Evolutionary conservation across 768 basidiomycete genomes (phyloP), one percentile per base, ranked within the genome.

Genomic region (Hydnomerulius pinastri): DNA sequence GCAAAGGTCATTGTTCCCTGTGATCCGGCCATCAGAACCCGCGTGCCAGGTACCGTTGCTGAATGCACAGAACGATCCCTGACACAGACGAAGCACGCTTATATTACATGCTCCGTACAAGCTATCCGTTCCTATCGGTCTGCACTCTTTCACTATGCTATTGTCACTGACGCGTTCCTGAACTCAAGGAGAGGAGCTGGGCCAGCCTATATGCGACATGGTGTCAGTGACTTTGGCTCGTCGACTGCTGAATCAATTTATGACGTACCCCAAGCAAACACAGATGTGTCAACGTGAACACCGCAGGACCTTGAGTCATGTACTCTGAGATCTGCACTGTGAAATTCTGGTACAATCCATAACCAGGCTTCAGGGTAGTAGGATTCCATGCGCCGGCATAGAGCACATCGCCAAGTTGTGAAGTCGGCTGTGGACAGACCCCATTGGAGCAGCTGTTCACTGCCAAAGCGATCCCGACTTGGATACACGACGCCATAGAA

Each of bases 301-400:
- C 59, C 0, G 46, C 62, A 36, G 10, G 18, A 7, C 55, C 57
- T 15, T 50, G 39, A 4, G 47, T 48, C 36, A 53, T 27, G 29
- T 64, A 53, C 25, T 54, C 48, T 12, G 38, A 40, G 27, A 53
- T 35, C 29, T 45, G 35, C 28, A 58, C 45, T 7, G 55, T 55
- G 17, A 65, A 57, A 47, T 56, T 64, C 30, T 57, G 57, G 40
- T 66, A 64, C 47, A 36, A 49, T 27, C 54, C 60, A 4, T 49
- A 21, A 6, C 33, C 43, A 21, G 47, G 44, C 4, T 23, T 24
- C 10, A 42, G 21, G 27, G 37, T 48, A n/a, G 25, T 5, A 11
- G 50, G 58, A 8, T 53, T 39, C 56, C 53, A 60, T 6, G 49
- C 32, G 7, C 62, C 62, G 7, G 65, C 60, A 29, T 62, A 60